phyloP scores from a whole-genome alignment of 108 stramenopile species.

The Seminavis robusta region DNA sequence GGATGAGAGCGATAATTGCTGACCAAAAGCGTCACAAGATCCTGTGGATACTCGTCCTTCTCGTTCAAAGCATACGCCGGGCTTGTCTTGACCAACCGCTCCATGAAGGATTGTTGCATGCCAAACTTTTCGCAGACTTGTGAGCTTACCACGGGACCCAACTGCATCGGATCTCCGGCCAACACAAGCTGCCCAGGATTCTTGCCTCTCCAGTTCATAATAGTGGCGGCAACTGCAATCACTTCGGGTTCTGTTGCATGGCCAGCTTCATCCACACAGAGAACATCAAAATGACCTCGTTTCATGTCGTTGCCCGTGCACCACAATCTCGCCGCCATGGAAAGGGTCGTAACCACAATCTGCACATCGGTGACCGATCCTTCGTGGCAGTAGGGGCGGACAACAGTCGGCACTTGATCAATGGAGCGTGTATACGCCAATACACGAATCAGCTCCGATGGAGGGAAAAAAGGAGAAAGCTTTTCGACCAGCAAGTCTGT shows the following conservation, averaged over 20 bases:
- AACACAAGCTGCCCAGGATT: conserved; percentile 28
- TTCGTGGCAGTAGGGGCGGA: conserved; percentile 21
- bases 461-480: conserved; percentile 25
- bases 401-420: conserved; percentile 24
- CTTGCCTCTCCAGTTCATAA: conserved; percentile 17
- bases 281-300: conserved; percentile 42
- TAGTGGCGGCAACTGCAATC: conserved; percentile 19
- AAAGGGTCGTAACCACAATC: conserved; percentile 45
- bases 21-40: conserved; percentile 50
- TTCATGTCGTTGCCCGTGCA: conserved; percentile 23
- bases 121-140: conserved; percentile 43
- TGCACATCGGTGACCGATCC: background rate
- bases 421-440: conserved; percentile 45
- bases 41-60: conserved; percentile 25
- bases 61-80: background rate
- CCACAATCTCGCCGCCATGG: conserved; percentile 36
- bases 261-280: conserved; percentile 63
- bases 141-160: conserved; percentile 61
- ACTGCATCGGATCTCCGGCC: conserved; percentile 70
- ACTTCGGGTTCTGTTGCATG: conserved; percentile 66
- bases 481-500: conserved; percentile 55
- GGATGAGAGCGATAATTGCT: conserved; percentile 71
- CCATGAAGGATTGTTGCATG: conserved; percentile 48
- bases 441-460: conserved; percentile 42
- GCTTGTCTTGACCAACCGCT: conserved; percentile 31